phyloP scores from a whole-genome alignment of 2,329 filamentous ascomycete genomes.

The Pseudohalonectria lignicola region DNA sequence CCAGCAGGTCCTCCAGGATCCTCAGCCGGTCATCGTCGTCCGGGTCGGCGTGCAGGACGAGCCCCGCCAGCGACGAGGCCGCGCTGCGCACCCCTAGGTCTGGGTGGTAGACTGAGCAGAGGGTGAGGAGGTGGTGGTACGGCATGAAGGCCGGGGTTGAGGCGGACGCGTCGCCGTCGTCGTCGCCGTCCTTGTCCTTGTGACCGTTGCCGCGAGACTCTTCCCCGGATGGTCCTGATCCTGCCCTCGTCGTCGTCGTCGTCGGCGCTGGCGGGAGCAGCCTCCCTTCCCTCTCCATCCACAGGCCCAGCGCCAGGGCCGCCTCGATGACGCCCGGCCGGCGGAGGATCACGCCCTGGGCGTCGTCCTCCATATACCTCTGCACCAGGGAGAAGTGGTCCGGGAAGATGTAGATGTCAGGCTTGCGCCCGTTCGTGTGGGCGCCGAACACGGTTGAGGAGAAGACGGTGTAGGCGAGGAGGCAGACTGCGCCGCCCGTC shows the following conservation, averaged over 20 bases:
- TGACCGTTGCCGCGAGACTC: constrained; percentile 22
- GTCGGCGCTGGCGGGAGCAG: background rate
- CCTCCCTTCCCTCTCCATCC: constrained; percentile 36
- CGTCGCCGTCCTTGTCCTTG: background rate
- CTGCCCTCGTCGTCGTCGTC: background rate
- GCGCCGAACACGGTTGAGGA: constrained; percentile 50
- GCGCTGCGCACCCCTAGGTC: constrained; percentile 42
- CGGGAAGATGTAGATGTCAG: constrained; percentile 47
- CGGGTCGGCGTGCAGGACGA: constrained; percentile 46
- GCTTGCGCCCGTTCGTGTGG: constrained; percentile 29
- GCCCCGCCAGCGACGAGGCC: constrained; percentile 39
- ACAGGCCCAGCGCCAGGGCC: constrained; percentile 47
- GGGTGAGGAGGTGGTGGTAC: constrained; percentile 48
- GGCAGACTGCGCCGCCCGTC: constrained; percentile 44
- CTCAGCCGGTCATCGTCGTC: constrained; percentile 45
- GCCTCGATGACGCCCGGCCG: constrained; percentile 48
- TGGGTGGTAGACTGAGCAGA: constrained; percentile 47
- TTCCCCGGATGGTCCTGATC: too few relatives aligned
- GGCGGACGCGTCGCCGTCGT: constrained; percentile 5
- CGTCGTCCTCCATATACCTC: constrained; percentile 39
- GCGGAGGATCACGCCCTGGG: constrained; percentile 34
- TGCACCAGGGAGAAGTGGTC: constrained; percentile 44
- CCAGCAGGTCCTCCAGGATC: constrained; percentile 53
- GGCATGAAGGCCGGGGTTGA: constrained; percentile 36
- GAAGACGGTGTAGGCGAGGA: constrained; percentile 53